These are phyloP conservation scores for Prunus dulcis DNA, from an alignment of 306 rosid genomes.

Conservation along the genomic window DNA sequence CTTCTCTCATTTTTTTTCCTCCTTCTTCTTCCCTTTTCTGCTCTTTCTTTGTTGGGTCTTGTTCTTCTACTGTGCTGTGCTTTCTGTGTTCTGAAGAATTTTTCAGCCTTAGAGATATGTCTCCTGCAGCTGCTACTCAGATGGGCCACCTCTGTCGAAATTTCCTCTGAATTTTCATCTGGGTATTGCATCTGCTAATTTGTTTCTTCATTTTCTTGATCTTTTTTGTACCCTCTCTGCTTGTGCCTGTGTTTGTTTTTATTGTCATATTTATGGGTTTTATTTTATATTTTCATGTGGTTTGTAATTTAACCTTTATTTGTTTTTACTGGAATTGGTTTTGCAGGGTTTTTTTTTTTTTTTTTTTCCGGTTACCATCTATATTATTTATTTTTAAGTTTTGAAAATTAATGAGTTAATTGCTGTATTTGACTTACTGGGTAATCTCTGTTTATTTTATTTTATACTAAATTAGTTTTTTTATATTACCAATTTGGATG, in stretches of 20 bases:
- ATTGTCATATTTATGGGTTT: too few relatives aligned
- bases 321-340: neutral
- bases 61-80: neutral
- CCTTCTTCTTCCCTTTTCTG: too few relatives aligned
- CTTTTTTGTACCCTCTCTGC: neutral
- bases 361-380: too few relatives aligned
- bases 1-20: neutral
- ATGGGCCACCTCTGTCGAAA: slow-evolving; percentile 19
- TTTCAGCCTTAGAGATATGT: neutral
- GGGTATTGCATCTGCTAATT: slow-evolving; percentile 16
- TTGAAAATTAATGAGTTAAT: neutral
- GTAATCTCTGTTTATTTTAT: neutral
- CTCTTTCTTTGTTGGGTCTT: neutral
- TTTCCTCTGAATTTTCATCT: slow-evolving; percentile 1
- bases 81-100: neutral
- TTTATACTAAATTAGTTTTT: neutral
- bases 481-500: neutral
- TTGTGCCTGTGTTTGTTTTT: neutral
- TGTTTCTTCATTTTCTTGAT: neutral
- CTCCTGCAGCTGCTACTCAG: slow-evolving; percentile 13
- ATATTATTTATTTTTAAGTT: neutral
- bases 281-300: neutral
- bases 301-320: neutral
- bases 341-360: neutral
- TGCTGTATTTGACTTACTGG: neutral